Conservation (phyloP, 2,329 filamentous ascomycete species). For the Stemphylium lycopersici region DNA sequence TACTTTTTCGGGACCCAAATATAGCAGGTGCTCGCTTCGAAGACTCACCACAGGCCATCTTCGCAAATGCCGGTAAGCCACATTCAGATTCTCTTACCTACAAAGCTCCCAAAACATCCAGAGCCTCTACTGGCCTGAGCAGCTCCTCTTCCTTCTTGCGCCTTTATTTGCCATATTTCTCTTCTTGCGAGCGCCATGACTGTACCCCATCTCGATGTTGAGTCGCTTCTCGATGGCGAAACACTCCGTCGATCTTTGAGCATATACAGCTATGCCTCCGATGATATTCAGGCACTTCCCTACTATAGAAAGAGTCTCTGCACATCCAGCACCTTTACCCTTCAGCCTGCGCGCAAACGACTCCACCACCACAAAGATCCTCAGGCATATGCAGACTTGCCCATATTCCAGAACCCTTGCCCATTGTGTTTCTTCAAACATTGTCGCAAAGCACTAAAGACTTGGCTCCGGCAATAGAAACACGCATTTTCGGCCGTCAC, state of each 20-base stretch:
- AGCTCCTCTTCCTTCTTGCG: not conserved
- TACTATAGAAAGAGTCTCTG: constrained; percentile 8
- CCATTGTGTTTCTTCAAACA: constrained; percentile 35
- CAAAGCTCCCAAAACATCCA: constrained; percentile 9
- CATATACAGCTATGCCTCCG: constrained; percentile 13
- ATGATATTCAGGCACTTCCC: constrained; percentile 7
- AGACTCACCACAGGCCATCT: constrained; percentile 7
- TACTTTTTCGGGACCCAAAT: constrained; percentile 17
- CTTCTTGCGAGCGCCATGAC: not conserved
- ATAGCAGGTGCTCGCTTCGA: constrained; percentile 13
- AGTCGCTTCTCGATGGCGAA: constrained; percentile 17
- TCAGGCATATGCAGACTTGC: constrained; percentile 29
- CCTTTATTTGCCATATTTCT: not conserved
- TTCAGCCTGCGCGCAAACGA: constrained; percentile 16
- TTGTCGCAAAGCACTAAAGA: constrained; percentile 33
- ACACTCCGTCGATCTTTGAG: constrained; percentile 19
- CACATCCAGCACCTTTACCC: not conserved
- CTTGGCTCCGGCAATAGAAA: constrained; percentile 37
- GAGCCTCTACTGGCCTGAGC: not conserved
- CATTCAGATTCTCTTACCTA: constrained; percentile 6
- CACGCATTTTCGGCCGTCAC: constrained; percentile 95
- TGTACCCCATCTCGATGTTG: constrained; percentile 8
- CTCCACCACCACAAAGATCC: constrained; percentile 35
- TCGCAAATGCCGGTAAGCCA: constrained; percentile 41
- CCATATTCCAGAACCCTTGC: constrained; percentile 38